Evolutionary conservation across 306 rosid genomes (phyloP), one percentile per base, ranked within the genome.

Genomic region (Castanea sativa): DNA sequence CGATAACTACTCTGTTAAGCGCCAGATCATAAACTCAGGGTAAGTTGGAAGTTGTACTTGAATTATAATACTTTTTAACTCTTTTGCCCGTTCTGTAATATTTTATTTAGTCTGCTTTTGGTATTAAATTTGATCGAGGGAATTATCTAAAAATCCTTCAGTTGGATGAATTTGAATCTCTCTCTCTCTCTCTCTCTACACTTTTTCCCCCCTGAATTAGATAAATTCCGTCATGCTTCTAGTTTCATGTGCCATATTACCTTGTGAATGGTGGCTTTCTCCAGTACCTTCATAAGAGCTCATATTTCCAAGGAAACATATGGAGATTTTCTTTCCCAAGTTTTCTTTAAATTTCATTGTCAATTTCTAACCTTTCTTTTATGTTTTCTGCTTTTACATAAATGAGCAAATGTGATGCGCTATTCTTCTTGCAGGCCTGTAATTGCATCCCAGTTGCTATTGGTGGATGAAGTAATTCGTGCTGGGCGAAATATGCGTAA

Each of bases 391-490:
- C 5, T 10, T 3, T 58, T 58, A 20, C 13, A 12, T 58, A 23
- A 20, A 58, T n/a, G 65, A 7, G 32, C 13, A 4, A 21, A 35
- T 68, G 72, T 2, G 6, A 13, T 13, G 3, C 21, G 65, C 76
- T 55, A 5, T 51, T 73, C 18, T 64, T 19, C 83, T 35, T 85
- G 73, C 94, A 95, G 99, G 90, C 99, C 99, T 7, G 94, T 95
- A 65, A 93, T 95, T 77, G 91, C 95, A 55, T 93, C 98, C 52
- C 99, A 95, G 70, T 79, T 95, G 88, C 89, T 95, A 55, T 80
- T 95, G 91, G 99, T 95, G 53, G 99, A 95, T 75, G 99, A 95
- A 90, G 97, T 95, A 15, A 93, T 95, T 71, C 98, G 99, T 29
- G 99, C 98, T 18, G 99, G 99, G 52, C 96, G 94, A 5, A 95